These are phyloP conservation scores for Staphylotrichum tortipilum DNA, from an alignment of 495 filamentous ascomycete species.

Conservation along the genomic window DNA sequence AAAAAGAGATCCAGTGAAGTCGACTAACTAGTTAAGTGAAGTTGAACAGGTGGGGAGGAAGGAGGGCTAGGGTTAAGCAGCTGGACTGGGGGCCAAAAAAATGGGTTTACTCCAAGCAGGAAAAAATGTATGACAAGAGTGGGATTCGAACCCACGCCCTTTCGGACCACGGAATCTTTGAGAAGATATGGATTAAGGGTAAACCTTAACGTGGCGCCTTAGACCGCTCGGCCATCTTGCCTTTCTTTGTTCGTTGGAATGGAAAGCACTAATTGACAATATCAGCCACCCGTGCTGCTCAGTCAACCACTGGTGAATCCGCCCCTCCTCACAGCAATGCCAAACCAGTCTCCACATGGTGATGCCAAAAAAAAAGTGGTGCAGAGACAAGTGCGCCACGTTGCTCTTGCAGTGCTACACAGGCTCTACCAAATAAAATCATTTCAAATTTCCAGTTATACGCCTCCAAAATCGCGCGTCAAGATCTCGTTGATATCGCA, in stretches of 20 bases:
- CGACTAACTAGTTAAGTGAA: no score
- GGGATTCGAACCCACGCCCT: constrained; percentile 34
- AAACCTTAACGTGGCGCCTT: constrained; percentile 22
- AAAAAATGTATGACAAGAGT: constrained; percentile 24
- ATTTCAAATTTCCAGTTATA: constrained; percentile 1
- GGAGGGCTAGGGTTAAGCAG: no score
- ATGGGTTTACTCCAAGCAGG: not conserved
- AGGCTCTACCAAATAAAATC: not conserved
- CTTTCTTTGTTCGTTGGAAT: not conserved
- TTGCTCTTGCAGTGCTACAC: not conserved
- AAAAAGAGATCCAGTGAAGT: no score
- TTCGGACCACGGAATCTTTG: constrained; percentile 29
- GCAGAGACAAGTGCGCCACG: no score
- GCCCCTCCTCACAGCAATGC: no score
- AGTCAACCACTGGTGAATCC: no score
- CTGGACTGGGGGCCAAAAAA: not conserved
- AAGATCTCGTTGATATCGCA: constrained; percentile 25
- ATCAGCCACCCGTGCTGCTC: not conserved
- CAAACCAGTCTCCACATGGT: not conserved
- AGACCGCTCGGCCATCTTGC: constrained; percentile 22
- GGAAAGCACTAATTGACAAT: not conserved
- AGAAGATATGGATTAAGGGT: constrained; percentile 14
- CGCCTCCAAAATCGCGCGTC: constrained; percentile 6
- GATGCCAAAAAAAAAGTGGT: not conserved
- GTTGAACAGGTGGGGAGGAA: no score